A percentile compares a stretch with the other conserved stretches of the same genome.
phyloP scores from a whole-genome alignment of 108 stramenopile species.

The Licmophora abbreviata region DNA sequence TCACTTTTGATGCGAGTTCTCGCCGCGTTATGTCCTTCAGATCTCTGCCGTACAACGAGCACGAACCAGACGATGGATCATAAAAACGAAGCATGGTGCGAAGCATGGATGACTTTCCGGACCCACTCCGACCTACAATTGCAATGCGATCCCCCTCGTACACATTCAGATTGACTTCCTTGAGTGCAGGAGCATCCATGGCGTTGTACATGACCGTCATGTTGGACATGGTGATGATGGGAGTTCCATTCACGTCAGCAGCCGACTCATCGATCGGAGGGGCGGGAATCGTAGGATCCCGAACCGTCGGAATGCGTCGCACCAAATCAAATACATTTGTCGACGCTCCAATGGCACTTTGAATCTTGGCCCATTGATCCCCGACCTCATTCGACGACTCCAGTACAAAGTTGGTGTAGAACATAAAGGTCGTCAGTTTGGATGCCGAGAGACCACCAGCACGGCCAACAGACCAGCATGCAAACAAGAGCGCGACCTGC shows the following conservation, averaged over 20 bases:
- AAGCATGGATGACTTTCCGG: constrained; percentile 89
- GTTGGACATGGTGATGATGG: constrained; percentile 53
- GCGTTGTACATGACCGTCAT: constrained; percentile 56
- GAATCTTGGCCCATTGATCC: constrained; percentile 84
- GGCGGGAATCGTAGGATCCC: constrained; percentile 23
- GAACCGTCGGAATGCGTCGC: constrained; percentile 49
- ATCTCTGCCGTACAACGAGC: constrained; percentile 70
- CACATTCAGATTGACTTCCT: constrained; percentile 56
- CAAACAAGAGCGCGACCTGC: constrained; percentile 47
- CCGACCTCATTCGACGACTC: constrained; percentile 81
- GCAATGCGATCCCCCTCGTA: constrained; percentile 86
- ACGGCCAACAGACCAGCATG: constrained; percentile 61
- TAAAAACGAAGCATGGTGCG: constrained; percentile 87
- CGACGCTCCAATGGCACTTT: constrained; percentile 72
- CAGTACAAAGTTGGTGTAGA: constrained; percentile 75
- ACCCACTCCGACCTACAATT: constrained; percentile 88
- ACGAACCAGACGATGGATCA: constrained; percentile 78
- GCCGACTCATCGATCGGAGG: constrained; percentile 5
- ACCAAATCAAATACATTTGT: constrained; percentile 80
- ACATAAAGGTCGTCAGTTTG: constrained; percentile 69
- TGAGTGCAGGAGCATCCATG: constrained; percentile 67
- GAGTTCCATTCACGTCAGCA: constrained; percentile 8
- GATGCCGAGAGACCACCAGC: constrained; percentile 51
- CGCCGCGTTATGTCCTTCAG: constrained; percentile 64
- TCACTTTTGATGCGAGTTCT: constrained; percentile 60